A percentile compares a stretch with the other conserved stretches of the same genome.
Conservation (phyloP, 106 monocot genomes). For the Posidonia australis region DNA sequence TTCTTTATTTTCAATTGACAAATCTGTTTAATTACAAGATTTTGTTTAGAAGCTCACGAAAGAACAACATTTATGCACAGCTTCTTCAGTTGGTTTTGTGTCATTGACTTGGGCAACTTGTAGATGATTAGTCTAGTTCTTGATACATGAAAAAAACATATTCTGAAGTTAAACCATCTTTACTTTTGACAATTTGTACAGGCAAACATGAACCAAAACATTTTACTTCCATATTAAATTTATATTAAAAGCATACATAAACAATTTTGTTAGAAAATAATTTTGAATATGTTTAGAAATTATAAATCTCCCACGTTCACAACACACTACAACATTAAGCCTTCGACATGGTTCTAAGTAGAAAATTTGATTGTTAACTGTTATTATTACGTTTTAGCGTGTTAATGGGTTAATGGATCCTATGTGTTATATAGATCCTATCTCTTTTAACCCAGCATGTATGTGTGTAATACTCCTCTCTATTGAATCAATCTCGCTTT, state of each 20-base stretch:
- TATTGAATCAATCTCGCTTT: no score
- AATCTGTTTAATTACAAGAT: slow-evolving; percentile 73
- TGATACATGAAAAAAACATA: slow-evolving; percentile 89
- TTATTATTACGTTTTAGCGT: no score
- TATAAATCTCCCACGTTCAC: background rate
- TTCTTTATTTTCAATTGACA: background rate
- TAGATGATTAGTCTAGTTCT: slow-evolving; percentile 85
- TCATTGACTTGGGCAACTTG: slow-evolving; percentile 89
- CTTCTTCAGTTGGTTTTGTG: slow-evolving; percentile 56
- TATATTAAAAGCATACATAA: background rate
- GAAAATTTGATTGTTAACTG: no score
- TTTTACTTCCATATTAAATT: background rate
- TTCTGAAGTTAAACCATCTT: slow-evolving; percentile 65
- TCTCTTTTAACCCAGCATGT: no score
- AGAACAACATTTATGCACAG: slow-evolving; percentile 68
- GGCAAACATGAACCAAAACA: background rate
- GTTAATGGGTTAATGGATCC: no score
- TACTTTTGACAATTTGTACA: slow-evolving; percentile 50
- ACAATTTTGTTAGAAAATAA: background rate
- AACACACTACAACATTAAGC: background rate
- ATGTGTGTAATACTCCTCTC: no score
- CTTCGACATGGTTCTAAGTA: no score
- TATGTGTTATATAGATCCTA: no score
- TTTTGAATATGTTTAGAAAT: background rate
- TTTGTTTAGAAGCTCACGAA: slow-evolving; percentile 85